Conservation (phyloP, 192 early-diverging fungal species). For the Coemansia sp. region DNA sequence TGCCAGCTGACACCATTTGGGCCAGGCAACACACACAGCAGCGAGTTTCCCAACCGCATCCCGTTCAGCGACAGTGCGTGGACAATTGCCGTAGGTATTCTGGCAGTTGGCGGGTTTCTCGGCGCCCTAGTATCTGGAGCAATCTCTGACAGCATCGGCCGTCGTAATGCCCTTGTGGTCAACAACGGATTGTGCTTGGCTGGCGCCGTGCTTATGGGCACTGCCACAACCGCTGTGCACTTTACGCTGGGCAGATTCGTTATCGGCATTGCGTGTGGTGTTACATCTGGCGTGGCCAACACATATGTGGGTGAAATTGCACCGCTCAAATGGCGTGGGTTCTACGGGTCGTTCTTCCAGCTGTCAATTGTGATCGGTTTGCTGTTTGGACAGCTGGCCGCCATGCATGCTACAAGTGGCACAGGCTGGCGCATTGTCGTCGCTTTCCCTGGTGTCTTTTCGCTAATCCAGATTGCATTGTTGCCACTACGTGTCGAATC, state of each 20-base stretch:
- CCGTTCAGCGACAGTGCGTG: constrained; percentile 42
- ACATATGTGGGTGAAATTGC: constrained; percentile 75
- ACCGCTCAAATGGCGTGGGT: constrained; percentile 64
- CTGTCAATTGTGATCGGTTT: constrained; percentile 72
- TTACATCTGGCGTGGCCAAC: constrained; percentile 55
- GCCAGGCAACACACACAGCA: background rate
- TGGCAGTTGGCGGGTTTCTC: constrained; percentile 62
- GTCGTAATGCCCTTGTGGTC: constrained; percentile 62
- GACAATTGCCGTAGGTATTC: constrained; percentile 55
- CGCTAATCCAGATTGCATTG: constrained; percentile 59
- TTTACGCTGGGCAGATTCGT: constrained; percentile 71
- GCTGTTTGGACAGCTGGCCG: constrained; percentile 62
- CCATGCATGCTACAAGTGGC: constrained; percentile 51
- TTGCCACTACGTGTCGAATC: constrained; percentile 67
- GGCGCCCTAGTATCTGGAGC: constrained; percentile 60
- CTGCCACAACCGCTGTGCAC: constrained; percentile 59
- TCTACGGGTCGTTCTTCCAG: constrained; percentile 72
- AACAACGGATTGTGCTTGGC: constrained; percentile 68
- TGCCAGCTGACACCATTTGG: constrained; percentile 22
- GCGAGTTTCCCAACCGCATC: constrained; percentile 32
- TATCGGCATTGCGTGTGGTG: constrained; percentile 68
- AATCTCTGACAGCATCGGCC: constrained; percentile 58
- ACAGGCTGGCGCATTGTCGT: constrained; percentile 70
- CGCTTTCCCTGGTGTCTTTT: constrained; percentile 57
- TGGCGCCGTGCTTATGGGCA: constrained; percentile 63